Evolutionary conservation across 2,329 filamentous ascomycete species (phyloP).

Genomic region (Sclerotinia sclerotiorum): DNA sequence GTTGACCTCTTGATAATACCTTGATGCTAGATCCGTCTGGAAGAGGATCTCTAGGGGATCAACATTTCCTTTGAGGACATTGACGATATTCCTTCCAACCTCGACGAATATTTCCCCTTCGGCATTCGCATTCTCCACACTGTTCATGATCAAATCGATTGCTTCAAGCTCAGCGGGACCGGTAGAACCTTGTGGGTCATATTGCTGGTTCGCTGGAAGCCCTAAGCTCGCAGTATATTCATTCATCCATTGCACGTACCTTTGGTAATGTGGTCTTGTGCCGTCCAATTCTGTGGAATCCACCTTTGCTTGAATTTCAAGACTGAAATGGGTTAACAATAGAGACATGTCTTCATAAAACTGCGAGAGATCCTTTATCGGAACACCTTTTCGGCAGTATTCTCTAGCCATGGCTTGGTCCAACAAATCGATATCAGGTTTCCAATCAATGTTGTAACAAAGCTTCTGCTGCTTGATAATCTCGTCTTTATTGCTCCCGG

Average conservation of each 20-base stretch:
- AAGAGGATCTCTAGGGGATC: neutral
- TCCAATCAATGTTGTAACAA: neutral
- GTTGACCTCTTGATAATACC: neutral
- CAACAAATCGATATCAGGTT: neutral
- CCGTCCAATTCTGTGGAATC: too few species aligned
- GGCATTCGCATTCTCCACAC: constrained; percentile 14
- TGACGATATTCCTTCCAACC: neutral
- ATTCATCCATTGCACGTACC: neutral
- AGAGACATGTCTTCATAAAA: neutral
- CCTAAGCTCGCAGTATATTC: neutral
- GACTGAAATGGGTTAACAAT: neutral
- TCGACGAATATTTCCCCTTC: neutral
- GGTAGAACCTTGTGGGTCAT: neutral
- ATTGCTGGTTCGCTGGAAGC: neutral
- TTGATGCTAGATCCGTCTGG: neutral
- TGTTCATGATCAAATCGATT: neutral
- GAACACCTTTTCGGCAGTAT: neutral
- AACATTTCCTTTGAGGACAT: neutral
- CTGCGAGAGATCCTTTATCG: neutral
- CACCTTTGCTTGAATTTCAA: neutral
- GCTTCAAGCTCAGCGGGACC: neutral
- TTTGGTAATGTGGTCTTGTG: neutral
- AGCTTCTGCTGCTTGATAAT: neutral
- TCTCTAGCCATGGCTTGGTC: neutral
- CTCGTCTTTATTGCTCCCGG: neutral